Conservation (phyloP, 2,329 filamentous ascomycete genomes). For the Xylaria digitata region DNA sequence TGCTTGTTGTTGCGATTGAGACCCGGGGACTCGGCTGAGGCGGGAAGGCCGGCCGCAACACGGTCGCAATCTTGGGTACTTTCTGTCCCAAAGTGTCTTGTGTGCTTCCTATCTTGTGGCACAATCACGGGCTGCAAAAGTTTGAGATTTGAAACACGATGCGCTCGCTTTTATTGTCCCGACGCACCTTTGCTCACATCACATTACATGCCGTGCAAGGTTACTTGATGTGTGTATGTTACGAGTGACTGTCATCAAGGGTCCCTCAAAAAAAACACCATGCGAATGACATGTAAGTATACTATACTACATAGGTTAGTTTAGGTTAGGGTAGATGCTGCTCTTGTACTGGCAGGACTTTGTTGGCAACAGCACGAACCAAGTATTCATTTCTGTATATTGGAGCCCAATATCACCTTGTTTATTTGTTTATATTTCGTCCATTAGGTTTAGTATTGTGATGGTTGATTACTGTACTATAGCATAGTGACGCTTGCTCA, state of each 20-base stretch:
- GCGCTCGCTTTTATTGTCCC: not conserved
- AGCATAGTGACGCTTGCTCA: too few relatives aligned
- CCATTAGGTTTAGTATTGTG: too few relatives aligned
- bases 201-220: too few relatives aligned
- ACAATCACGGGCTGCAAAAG: not conserved
- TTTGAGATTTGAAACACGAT: not conserved
- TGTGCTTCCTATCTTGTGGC: not conserved
- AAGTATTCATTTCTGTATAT: not conserved
- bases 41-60: constrained; percentile 5
- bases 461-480: too few relatives aligned
- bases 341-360: not conserved
- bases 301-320: too few relatives aligned
- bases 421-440: too few relatives aligned
- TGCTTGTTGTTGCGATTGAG: not conserved
- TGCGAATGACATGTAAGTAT: too few relatives aligned
- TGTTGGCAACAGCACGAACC: not conserved
- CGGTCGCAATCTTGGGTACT: not conserved
- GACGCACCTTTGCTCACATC: not conserved
- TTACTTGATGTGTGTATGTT: not conserved
- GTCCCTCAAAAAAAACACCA: too few relatives aligned
- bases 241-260: not conserved
- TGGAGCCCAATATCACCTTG: not conserved
- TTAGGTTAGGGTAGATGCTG: too few relatives aligned
- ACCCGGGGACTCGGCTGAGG: constrained; percentile 2
- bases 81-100: not conserved